Conservation (phyloP, 1,284 basidiomycete genomes). For the Melampsora larici-populina region DNA sequence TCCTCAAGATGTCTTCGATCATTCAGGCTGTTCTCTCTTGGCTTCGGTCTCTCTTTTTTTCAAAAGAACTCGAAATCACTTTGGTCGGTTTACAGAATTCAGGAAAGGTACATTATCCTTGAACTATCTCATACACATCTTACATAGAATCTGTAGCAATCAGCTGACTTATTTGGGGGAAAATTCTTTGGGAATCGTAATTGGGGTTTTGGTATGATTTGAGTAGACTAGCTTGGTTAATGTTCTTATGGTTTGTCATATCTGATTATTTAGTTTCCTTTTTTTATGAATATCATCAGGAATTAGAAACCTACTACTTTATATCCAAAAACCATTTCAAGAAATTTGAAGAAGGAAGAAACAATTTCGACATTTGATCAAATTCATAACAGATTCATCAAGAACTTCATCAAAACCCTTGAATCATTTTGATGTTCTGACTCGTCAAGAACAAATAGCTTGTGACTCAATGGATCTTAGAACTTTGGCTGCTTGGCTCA, state of each 20-base stretch:
- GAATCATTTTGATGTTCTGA: no score
- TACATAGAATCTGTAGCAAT: background rate
- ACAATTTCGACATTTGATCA: no score
- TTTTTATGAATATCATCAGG: background rate
- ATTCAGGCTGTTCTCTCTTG: constrained; percentile 65
- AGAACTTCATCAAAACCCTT: no score
- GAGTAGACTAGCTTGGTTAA: constrained; percentile 51
- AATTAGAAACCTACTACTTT: no score
- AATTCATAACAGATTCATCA: no score
- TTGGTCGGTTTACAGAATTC: constrained; percentile 79
- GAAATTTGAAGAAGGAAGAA: no score
- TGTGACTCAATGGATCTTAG: no score
- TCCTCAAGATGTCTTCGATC: constrained; percentile 61
- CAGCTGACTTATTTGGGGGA: background rate
- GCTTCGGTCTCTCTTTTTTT: constrained; percentile 68
- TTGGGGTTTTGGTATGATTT: background rate
- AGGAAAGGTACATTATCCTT: constrained; percentile 50
- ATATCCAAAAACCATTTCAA: no score
- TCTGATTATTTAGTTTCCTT: background rate
- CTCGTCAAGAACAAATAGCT: no score
- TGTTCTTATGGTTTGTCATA: constrained; percentile 47
- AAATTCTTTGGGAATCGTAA: background rate
- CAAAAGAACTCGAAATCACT: constrained; percentile 84
- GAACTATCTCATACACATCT: no score
- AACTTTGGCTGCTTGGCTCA: background rate